Conservation (phyloP, 1,139 yeast genomes). For the Suhomyces guaymorum region DNA sequence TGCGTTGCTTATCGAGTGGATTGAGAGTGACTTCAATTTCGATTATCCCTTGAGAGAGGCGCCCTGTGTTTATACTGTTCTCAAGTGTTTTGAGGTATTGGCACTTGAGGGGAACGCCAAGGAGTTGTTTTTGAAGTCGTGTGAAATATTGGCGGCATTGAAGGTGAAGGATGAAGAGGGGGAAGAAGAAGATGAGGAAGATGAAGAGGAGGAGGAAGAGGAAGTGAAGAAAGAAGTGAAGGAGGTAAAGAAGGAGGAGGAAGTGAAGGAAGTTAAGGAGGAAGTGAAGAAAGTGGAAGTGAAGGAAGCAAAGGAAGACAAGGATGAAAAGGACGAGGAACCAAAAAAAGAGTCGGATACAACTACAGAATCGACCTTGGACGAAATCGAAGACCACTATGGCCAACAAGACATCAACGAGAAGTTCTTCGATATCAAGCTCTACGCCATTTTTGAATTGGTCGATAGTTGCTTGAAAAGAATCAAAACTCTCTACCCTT, state of each 20-base stretch:
- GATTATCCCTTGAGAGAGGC: conserved; percentile 26
- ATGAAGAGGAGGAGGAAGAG: background rate
- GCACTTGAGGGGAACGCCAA: conserved; percentile 74
- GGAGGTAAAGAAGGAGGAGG: no score
- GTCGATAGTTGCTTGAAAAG: conserved; percentile 52
- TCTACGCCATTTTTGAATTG: conserved; percentile 65
- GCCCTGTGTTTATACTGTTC: conserved; percentile 38
- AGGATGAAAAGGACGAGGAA: no score
- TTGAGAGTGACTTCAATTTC: conserved; percentile 28
- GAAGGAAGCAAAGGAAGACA: no score
- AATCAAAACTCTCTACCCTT: conserved; percentile 67
- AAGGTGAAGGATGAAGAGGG: conserved; percentile 10
- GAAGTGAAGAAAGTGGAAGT: no score
- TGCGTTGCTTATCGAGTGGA: conserved; percentile 50
- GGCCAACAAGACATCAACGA: conserved; percentile 7
- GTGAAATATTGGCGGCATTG: conserved; percentile 54
- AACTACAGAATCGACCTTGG: no score
- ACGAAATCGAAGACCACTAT: no score
- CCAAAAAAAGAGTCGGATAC: no score
- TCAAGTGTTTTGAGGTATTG: conserved; percentile 58
- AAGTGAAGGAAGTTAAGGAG: no score
- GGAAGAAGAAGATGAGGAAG: conserved; percentile 1
- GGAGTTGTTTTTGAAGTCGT: conserved; percentile 68
- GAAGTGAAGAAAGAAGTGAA: background rate
- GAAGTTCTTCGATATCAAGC: conserved; percentile 51